A percentile compares a stretch with the other conserved stretches of the same genome.
These are phyloP conservation scores for Bjerkandera adusta DNA, from an alignment of 1,284 basidiomycete species.

Conservation along the genomic window DNA sequence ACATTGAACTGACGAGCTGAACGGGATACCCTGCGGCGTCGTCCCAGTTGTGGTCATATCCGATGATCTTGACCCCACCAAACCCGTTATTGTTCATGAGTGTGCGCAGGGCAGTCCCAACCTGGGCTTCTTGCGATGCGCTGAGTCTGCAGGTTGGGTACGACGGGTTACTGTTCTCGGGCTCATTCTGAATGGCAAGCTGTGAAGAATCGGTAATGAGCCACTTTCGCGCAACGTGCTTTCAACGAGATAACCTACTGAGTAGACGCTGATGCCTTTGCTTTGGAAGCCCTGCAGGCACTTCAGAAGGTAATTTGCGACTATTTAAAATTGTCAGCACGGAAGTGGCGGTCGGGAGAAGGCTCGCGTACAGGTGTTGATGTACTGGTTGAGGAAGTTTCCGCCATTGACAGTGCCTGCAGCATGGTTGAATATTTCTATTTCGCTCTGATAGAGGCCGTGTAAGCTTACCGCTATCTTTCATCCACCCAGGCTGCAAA, in stretches of 20 bases:
- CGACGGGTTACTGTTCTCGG: slow-evolving; percentile 41
- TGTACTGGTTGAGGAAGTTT: slow-evolving; percentile 36
- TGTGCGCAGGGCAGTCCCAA: slow-evolving; percentile 40
- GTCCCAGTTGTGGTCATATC: slow-evolving; percentile 51
- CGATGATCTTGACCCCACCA: slow-evolving; percentile 40
- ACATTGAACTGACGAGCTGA: slow-evolving; percentile 35
- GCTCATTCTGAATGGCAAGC: slow-evolving; percentile 44
- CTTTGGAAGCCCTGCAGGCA: slow-evolving; percentile 42
- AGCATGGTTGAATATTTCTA: background rate
- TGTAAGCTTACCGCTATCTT: slow-evolving; percentile 38
- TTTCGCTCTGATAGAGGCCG: too few species aligned
- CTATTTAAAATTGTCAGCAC: slow-evolving; percentile 23
- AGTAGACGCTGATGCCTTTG: slow-evolving; percentile 42
- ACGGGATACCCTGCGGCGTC: slow-evolving; percentile 47
- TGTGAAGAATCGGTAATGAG: slow-evolving; percentile 36
- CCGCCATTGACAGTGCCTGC: slow-evolving; percentile 34
- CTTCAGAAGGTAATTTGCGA: slow-evolving; percentile 47
- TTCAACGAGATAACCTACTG: slow-evolving; percentile 15
- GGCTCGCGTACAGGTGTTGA: slow-evolving; percentile 37
- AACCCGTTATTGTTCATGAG: slow-evolving; percentile 47
- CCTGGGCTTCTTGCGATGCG: slow-evolving; percentile 37
- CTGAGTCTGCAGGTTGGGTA: slow-evolving; percentile 44
- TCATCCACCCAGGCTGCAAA: slow-evolving; percentile 52
- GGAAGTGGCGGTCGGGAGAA: background rate
- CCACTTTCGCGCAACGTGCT: background rate